Evolutionary conservation across 2,329 filamentous ascomycete species (phyloP).

Genomic region (Colletotrichum magnum): DNA sequence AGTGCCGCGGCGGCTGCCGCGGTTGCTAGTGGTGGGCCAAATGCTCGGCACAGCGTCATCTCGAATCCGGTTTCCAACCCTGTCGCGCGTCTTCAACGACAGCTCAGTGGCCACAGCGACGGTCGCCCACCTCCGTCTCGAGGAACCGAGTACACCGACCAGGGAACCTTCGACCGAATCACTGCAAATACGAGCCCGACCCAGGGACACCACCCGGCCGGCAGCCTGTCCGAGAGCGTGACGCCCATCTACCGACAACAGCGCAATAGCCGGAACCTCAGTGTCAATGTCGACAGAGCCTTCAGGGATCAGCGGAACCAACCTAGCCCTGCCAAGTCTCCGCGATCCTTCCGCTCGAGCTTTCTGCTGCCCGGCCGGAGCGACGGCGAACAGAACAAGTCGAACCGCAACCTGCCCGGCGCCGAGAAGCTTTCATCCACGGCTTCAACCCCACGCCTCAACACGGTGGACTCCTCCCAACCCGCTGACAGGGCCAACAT

Average conservation of each 20-base stretch:
- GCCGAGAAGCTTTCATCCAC: conserved; percentile 89
- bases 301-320: conserved; percentile 67
- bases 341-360: conserved; percentile 81
- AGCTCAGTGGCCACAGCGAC: conserved; percentile 61
- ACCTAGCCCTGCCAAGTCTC: conserved; percentile 77
- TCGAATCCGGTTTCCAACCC: conserved; percentile 59
- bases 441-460: conserved; percentile 79
- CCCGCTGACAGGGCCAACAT: conserved; percentile 33
- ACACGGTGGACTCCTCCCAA: conserved; percentile 57
- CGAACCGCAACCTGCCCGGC: conserved; percentile 72
- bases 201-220: conserved; percentile 66
- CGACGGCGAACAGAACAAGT: conserved; percentile 62
- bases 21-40: conserved; percentile 57
- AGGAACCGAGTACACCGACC: conserved; percentile 85
- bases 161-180: conserved; percentile 77
- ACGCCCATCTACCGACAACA: conserved; percentile 75
- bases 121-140: conserved; percentile 77
- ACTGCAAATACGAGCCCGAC: conserved; percentile 84
- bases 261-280: conserved; percentile 61
- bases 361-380: conserved; percentile 76
- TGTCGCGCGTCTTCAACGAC: conserved; percentile 51
- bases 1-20: conserved; percentile 46
- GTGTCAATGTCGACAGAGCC: conserved; percentile 72
- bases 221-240: conserved; percentile 83
- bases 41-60: conserved; percentile 69